phyloP scores from a whole-genome alignment of 805 yeast species.

The Lipomyces lipofer region DNA sequence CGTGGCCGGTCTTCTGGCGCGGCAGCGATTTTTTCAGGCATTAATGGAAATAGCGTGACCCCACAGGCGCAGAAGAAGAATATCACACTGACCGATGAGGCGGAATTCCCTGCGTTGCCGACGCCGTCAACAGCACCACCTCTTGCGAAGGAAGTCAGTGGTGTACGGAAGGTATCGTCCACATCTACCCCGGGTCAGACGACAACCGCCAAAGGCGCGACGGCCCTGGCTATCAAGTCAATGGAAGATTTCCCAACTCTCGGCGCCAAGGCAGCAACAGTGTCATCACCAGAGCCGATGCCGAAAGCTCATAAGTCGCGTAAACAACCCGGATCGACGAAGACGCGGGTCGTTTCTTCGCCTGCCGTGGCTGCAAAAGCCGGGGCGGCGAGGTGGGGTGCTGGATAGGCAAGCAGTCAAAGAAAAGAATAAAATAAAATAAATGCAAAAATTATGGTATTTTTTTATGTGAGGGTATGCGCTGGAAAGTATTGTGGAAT shows the following conservation, averaged over 20 bases:
- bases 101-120: constrained; percentile 24
- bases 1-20: constrained; percentile 12
- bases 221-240: constrained; percentile 11
- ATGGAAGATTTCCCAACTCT: constrained; percentile 20
- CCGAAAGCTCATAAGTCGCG: constrained; percentile 2
- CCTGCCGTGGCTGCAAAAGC: not conserved
- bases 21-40: constrained; percentile 13
- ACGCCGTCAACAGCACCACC: no score
- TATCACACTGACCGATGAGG: constrained; percentile 21
- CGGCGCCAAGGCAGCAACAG: not conserved
- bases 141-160: no score
- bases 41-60: not conserved
- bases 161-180: no score
- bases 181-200: no score
- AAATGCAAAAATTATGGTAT: not conserved
- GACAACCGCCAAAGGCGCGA: not conserved
- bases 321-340: not conserved
- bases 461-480: no score
- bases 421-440: not conserved
- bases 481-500: no score
- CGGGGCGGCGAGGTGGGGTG: not conserved
- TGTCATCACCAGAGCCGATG: constrained; percentile 1
- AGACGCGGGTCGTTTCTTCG: not conserved
- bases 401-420: not conserved
- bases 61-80: not conserved